These are phyloP conservation scores for Nannizzia gypsea DNA, from an alignment of 2,329 filamentous ascomycete genomes.

Conservation along the genomic window DNA sequence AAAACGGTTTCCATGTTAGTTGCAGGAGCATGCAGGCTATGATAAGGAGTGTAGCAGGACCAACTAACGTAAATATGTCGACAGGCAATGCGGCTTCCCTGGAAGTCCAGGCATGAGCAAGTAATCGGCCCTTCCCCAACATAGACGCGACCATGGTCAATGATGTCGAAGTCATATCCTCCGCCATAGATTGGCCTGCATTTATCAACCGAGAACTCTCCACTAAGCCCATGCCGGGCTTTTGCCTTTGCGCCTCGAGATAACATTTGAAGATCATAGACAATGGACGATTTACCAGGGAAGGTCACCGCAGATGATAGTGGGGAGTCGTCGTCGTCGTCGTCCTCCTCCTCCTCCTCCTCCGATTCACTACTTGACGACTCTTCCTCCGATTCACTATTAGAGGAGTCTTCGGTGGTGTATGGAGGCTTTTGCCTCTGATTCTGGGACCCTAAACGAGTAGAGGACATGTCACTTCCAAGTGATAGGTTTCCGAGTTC, in stretches of 20 bases:
- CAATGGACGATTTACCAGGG: slow-evolving; percentile 10
- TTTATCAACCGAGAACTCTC: slow-evolving; percentile 15
- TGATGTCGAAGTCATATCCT: slow-evolving; percentile 29
- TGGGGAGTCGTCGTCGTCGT: slow-evolving; percentile 7
- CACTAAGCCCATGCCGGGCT: slow-evolving; percentile 13
- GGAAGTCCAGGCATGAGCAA: slow-evolving; percentile 29
- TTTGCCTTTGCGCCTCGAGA: slow-evolving; percentile 7
- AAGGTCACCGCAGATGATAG: slow-evolving; percentile 3
- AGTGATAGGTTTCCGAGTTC: slow-evolving; percentile 31
- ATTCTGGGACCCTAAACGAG: slow-evolving; percentile 20
- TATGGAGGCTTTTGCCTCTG: slow-evolving; percentile 14
- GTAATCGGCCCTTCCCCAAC: slow-evolving; percentile 21
- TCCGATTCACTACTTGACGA: slow-evolving; percentile 12
- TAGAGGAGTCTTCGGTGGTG: slow-evolving; percentile 9
- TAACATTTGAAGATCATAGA: slow-evolving; percentile 11
- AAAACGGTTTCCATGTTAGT: background rate
- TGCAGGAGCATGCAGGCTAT: slow-evolving; percentile 10
- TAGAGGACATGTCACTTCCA: slow-evolving; percentile 24
- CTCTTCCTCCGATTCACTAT: slow-evolving; percentile 19
- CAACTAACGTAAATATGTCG: slow-evolving; percentile 33
- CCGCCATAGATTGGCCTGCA: slow-evolving; percentile 20
- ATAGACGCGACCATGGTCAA: slow-evolving; percentile 26
- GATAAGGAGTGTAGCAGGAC: background rate
- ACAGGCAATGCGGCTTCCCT: slow-evolving; percentile 23
- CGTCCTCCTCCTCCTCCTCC: background rate